Evolutionary conservation across 2,329 filamentous ascomycete genomes (phyloP), one percentile per base, ranked within the genome.

Genomic region (Alternaria gaisen): DNA sequence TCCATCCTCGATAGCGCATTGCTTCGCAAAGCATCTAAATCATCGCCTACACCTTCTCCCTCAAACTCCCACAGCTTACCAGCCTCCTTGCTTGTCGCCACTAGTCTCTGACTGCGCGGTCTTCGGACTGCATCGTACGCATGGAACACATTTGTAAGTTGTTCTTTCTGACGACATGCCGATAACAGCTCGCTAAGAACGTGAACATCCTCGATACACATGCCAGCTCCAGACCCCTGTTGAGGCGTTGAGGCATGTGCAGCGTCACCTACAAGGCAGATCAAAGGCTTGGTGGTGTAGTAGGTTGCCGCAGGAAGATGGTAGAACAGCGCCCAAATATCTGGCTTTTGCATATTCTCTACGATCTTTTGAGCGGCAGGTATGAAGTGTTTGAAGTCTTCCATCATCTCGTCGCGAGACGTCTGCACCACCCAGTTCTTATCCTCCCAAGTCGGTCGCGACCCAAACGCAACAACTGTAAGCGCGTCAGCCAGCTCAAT

Each of bases 141-240:
- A 8, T 63, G 36, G 44, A 82, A 81, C 0, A 76, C 79, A 20
- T 60, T 71, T 30, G 67, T 63, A 1, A 82, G 20, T 7, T 65
- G 63, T 11, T 53, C 7, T 3, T 47, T 64, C 0, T 50, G 52
- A 2, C 53, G 46, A 7, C 64, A 69, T 38, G 63, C 60, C 1
- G 66, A 71, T 16, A 85, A 61, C 4, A 84, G 55, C 8, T 73
- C 70, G 8, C 78, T 75, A 38, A 86, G 77, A 0, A 82, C 71
- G 26, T 85, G 79, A 1, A 79, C 82, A 56, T 87, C 86, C 69
- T 88, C 86, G 51, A 87, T 79, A 7, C 84, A 84, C 67, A 84
- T 82, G 0, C 36, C 36, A n/a, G 36, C 36, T 3, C 36, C 36
- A n/a, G 36, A n/a, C 5, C 44, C 44, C 16, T 48, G 28, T 2